Evolutionary conservation across 441 rosid genomes (phyloP).

Genomic region (Cnidoscolus chayamansa): DNA sequence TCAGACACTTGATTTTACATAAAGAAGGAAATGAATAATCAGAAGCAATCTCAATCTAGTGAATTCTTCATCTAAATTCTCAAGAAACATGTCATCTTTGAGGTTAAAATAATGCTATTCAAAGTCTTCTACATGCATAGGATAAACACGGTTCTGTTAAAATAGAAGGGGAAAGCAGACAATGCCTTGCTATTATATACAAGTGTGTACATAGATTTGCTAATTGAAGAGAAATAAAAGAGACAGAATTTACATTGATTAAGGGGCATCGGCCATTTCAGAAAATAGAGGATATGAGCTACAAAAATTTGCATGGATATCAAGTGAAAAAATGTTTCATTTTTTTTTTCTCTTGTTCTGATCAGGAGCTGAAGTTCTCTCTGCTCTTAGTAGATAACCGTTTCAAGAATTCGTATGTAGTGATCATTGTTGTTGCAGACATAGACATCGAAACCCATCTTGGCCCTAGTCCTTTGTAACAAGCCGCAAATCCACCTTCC

Average conservation of each 20-base stretch:
- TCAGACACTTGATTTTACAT: neutral
- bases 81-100: too few species aligned
- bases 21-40: neutral
- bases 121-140: too few species aligned
- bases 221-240: too few species aligned
- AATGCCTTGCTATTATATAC: too few species aligned
- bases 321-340: neutral
- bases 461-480: slow-evolving; percentile 86
- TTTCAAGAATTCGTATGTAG: slow-evolving; percentile 89
- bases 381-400: slow-evolving; percentile 62
- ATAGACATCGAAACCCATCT: slow-evolving; percentile 86
- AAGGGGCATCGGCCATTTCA: too few species aligned
- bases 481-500: slow-evolving; percentile 80
- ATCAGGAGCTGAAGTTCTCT: slow-evolving; percentile 31
- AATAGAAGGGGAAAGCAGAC: neutral
- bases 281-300: neutral
- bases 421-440: slow-evolving; percentile 91
- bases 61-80: neutral
- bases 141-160: too few species aligned
- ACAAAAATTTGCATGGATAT: neutral
- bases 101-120: too few species aligned
- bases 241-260: too few species aligned
- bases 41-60: too few species aligned
- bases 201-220: too few species aligned
- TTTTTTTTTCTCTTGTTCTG: slow-evolving; percentile 3